These are phyloP conservation scores for Imleria badia DNA, from an alignment of 768 basidiomycete species.

Conservation along the genomic window DNA sequence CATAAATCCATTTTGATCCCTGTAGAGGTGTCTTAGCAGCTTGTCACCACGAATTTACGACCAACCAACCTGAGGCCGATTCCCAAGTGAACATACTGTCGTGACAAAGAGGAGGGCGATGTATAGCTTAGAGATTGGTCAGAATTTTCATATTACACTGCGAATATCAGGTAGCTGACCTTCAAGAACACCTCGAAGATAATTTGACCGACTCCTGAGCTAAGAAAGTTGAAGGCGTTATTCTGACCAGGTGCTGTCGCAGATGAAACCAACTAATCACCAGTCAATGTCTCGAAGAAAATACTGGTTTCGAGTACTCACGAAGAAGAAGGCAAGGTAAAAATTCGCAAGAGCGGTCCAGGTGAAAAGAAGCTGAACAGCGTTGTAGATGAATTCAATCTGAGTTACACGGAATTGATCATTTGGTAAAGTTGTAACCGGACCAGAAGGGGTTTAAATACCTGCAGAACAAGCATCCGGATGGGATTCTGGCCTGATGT, in stretches of 20 bases:
- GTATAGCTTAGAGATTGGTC: constrained; percentile 54
- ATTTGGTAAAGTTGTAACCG: background rate
- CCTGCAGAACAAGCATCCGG: constrained; percentile 74
- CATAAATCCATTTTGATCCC: constrained; percentile 88
- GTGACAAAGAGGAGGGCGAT: constrained; percentile 82
- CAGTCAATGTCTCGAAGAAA: constrained; percentile 17
- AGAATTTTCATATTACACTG: constrained; percentile 19
- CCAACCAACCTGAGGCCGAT: constrained; percentile 64
- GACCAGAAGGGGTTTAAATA: constrained; percentile 3
- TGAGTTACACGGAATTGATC: constrained; percentile 25
- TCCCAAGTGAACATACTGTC: constrained; percentile 85
- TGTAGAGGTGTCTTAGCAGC: constrained; percentile 24
- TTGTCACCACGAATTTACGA: constrained; percentile 2
- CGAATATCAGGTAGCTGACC: constrained; percentile 21
- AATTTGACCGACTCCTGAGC: constrained; percentile 63
- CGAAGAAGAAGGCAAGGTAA: constrained; percentile 93
- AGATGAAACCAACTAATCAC: constrained; percentile 70
- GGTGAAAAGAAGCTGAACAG: constrained; percentile 84
- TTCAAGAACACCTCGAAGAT: constrained; percentile 79
- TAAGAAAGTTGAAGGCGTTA: constrained; percentile 85
- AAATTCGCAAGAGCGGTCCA: constrained; percentile 95
- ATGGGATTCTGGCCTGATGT: constrained; percentile 87
- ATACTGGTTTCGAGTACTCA: constrained; percentile 41
- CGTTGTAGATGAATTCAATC: constrained; percentile 91
- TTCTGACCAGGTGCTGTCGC: constrained; percentile 56